phyloP scores from a whole-genome alignment of 2,329 filamentous ascomycete genomes.

The Xylaria sp. region DNA sequence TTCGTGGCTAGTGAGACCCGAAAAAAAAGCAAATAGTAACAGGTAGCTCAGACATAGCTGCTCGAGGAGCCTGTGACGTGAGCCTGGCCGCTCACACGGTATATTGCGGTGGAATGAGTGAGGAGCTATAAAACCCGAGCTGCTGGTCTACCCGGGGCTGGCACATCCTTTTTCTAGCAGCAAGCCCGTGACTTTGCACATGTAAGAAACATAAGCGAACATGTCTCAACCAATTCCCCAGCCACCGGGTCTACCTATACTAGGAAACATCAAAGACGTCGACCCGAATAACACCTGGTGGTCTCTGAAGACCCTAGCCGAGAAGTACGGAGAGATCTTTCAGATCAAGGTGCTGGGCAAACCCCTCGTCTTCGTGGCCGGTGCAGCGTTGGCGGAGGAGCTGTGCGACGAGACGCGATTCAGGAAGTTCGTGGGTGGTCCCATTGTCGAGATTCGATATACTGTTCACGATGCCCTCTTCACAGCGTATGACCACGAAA shows the following conservation, averaged over 20 bases:
- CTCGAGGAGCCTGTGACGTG: constrained; percentile 30
- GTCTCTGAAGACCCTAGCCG: constrained; percentile 60
- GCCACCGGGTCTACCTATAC: constrained; percentile 60
- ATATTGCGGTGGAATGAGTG: constrained; percentile 25
- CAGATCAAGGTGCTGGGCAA: constrained; percentile 56
- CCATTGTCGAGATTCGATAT: constrained; percentile 63
- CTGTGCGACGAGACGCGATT: constrained; percentile 64
- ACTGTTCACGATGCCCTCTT: constrained; percentile 64
- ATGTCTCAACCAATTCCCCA: constrained; percentile 62
- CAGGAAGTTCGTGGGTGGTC: constrained; percentile 64
- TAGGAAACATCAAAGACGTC: constrained; percentile 64
- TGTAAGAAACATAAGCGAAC: constrained; percentile 7
- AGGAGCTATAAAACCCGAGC: constrained; percentile 31
- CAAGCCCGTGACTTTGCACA: constrained; percentile 6
- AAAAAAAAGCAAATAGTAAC: constrained; percentile 33
- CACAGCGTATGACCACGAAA: constrained; percentile 61
- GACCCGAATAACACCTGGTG: constrained; percentile 61
- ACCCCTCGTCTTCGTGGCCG: constrained; percentile 56
- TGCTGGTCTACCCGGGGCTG: constrained; percentile 10
- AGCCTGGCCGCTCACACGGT: constrained; percentile 14
- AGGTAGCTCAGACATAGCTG: background rate
- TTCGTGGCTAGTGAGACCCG: constrained; percentile 31
- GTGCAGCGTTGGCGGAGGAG: constrained; percentile 56
- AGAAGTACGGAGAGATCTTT: constrained; percentile 61
- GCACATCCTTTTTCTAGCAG: background rate